phyloP scores from a whole-genome alignment of 2,329 filamentous ascomycete species.

The Leptographium flavum region DNA sequence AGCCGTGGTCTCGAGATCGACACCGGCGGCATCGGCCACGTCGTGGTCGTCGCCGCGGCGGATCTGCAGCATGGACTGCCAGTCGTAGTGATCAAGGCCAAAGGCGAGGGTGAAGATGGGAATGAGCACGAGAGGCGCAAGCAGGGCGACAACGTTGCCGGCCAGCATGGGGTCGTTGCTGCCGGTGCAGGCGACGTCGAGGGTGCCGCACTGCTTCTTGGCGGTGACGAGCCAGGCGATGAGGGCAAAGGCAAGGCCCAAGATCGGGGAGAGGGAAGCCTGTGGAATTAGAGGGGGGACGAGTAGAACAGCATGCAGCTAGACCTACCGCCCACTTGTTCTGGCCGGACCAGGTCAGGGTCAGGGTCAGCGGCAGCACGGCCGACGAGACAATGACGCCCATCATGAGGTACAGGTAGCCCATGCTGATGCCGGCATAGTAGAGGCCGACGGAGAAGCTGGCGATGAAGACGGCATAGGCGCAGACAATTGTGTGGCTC shows the following conservation, averaged over 20 bases:
- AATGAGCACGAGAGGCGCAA: conserved; percentile 62
- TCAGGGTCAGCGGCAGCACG: conserved; percentile 68
- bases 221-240: conserved; percentile 69
- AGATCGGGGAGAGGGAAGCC: conserved; percentile 52
- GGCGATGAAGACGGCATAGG: conserved; percentile 64
- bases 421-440: conserved; percentile 70
- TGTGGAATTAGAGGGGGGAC: neutral
- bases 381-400: conserved; percentile 79
- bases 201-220: conserved; percentile 50
- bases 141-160: conserved; percentile 70
- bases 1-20: conserved; percentile 46
- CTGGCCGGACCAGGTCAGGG: conserved; percentile 68
- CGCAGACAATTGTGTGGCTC: conserved; percentile 56
- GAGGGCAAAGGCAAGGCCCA: conserved; percentile 54
- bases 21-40: conserved; percentile 44
- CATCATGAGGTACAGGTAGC: conserved; percentile 65
- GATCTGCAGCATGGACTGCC: conserved; percentile 69
- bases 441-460: conserved; percentile 61
- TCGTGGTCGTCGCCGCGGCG: conserved; percentile 67
- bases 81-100: conserved; percentile 69
- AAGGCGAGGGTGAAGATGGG: conserved; percentile 61
- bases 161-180: conserved; percentile 81
- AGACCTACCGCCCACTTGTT: conserved; percentile 48
- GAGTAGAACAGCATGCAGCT: neutral
- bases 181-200: conserved; percentile 63